Evolutionary conservation across 768 basidiomycete species (phyloP), one percentile per base, ranked within the genome.

Genomic region (Tulasnella sp.): DNA sequence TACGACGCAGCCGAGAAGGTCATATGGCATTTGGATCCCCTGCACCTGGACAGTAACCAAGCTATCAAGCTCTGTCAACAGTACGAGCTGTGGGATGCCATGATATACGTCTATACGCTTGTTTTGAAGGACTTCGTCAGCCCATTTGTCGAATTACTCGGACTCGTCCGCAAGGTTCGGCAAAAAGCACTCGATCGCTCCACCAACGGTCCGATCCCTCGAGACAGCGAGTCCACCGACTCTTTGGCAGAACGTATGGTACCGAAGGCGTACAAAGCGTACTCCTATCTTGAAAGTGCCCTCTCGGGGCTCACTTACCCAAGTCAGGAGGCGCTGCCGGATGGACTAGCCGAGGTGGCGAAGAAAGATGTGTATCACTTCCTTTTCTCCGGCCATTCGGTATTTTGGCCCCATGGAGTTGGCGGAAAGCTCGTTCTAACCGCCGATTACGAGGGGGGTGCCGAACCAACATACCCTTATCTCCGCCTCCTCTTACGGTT

Each of bases 1-100:
- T 90, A 91, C 10, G 92, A 93, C 72, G 86, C 90, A 3, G 93
- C 92, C 1, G 96, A 99, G 83, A 89, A 90, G 40, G 86, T 98
- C 77, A 97, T 99, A 76, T 98, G 96, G 95, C 94, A 97, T 82
- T 94, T 98, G 80, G 94, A 98, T 81, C 95, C 97, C 0, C 85
- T 89, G 2, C 94, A 91, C 81, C 85, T 99, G 79, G 98, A 99
- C 82, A 91, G 98, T 84, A 93, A 98, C 82, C 97, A 98, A 84
- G 92, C 92, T 5, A 92, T 98, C 80, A 87, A 84, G 35, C 87
- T 99, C 5, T 99, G 98, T 82, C 92, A 95, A 83, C 87, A 85
- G 78, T 89, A 95, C 82, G 88, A 88, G 37, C 89, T 99, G 5
- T 98, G 95, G 85, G 97, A 99, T 81, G 96, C 97, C 0, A 88